A percentile compares a stretch with the other conserved stretches of the same genome.
These are phyloP conservation scores for Astragalus membranaceus DNA, from an alignment of 306 rosid species.

Conservation along the genomic window DNA sequence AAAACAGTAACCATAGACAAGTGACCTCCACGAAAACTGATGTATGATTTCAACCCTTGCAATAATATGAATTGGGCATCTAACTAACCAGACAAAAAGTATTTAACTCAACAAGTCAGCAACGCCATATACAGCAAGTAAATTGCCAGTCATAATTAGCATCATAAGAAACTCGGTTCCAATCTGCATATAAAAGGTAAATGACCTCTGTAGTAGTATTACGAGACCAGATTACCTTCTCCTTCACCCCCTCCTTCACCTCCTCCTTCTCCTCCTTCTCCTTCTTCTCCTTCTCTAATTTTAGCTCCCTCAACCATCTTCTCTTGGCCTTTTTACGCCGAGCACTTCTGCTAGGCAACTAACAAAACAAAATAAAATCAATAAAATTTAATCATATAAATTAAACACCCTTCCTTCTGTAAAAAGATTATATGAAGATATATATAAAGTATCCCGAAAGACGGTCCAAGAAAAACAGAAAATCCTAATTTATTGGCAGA, in stretches of 20 bases:
- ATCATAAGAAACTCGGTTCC: neutral
- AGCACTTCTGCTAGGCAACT: conserved; percentile 84
- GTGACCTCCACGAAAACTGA: conserved; percentile 10
- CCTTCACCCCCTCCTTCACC: conserved; percentile 64
- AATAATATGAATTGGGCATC: neutral
- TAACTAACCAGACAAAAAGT: conserved; percentile 13
- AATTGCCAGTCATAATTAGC: neutral
- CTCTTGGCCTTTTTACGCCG: conserved; percentile 85
- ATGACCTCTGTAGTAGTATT: conserved; percentile 4
- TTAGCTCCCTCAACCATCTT: conserved; percentile 72
- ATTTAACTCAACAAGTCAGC: neutral
- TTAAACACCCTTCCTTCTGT: neutral
- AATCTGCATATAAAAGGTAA: conserved; percentile 9
- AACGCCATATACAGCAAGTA: neutral
- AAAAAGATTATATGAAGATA: neutral
- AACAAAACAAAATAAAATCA: conserved; percentile 15
- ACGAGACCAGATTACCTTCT: conserved; percentile 46
- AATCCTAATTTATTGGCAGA: conserved; percentile 1
- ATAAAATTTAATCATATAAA: neutral
- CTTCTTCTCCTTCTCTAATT: conserved; percentile 48
- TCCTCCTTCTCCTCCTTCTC: conserved; percentile 75
- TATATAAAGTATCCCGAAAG: neutral
- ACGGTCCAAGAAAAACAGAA: conserved; percentile 1
- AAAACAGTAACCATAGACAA: conserved; percentile 12
- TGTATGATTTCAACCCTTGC: neutral